Base-by-base conservation (phyloP, 371 early-diverging fungal species). In the Mortierella sp. region DNA sequence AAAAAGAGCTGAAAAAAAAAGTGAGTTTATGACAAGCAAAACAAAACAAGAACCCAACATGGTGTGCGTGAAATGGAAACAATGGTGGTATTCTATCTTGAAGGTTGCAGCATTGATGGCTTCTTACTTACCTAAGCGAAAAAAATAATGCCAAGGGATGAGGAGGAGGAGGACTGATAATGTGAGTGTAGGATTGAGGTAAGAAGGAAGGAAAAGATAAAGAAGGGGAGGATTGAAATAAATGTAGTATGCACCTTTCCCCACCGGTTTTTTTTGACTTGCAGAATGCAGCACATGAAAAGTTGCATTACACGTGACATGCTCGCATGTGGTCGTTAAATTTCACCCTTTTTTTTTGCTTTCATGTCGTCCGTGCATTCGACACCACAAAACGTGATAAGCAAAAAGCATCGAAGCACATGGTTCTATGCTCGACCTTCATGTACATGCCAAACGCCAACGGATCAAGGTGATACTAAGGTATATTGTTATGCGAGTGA, bases 1-100 rank as follows among this genome's bases (percentile, higher is more conserved):
- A 68, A 65, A 38, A 65, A 68, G 41, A 68, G 68, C 68, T 24
- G 68, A 68, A 68, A 65, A 60, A 55, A 41, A 63, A 51, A 35
- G 68, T 68, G 68, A 68, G 68, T 63, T 63, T 35, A 35, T 18
- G 51, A 11, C 63, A 32, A 60, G 32, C 60, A 63, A 60, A 58
- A 29, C 41, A 41, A 29, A 56, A 58, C 12, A 27, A n/a, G 58
- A 58, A 56, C 10, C 0, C n/a, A 27, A 27, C 0, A 35, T 18
- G 32, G 32, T 11, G 35, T 29, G 8, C 6, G n/a, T 16, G 29
- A 60, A 6, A 35, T 60, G 32, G 18, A 3, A 14, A 60, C 29
- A 4, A 18, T 0, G 16, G 0, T 16, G 18, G 6, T 35, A 12
- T 32, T 18, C 5, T 14, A 0, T 7, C 8, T 60, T 14, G 4